Evolutionary conservation across 768 basidiomycete genomes (phyloP), one percentile per base, ranked within the genome.

Genomic region (Asterophora lycoperdoides): DNA sequence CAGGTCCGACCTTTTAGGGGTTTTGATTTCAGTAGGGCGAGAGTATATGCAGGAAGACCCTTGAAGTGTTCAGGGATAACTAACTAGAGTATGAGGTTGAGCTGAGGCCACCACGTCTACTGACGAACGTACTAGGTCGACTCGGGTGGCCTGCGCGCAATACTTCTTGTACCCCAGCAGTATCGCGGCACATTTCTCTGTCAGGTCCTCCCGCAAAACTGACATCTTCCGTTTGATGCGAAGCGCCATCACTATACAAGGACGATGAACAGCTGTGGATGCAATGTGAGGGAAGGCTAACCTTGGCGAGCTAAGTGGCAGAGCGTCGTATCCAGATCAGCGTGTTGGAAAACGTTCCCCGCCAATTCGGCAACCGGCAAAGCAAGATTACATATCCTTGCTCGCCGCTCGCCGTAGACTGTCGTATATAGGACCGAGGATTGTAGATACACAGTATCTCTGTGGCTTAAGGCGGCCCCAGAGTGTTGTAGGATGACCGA

Each of bases 21-120:
- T 64, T 96, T 95, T 44, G 80, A 80, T 71, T 99, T 99, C 39
- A 87, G 74, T 29, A 97, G 78, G 9, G 83, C 83, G 2, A 97
- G 73, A 3, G 80, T 79, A 62, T 85, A 93, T 14, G 92, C 73
- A 0, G 93, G 91, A 36, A 98, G 76, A 1, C 86, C 77, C 60
- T 86, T 85, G 74, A 93, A 93, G 0, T 88, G 85, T 67, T 98
- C 96, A 5, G 96, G 96, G 19, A 99, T 81, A 52, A 99, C 88
- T 53, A 99, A 68, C 95, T 99, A 10, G 49, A 42, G 33, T 56
- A 37, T 52, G 57, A 50, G 17, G 43, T 29, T 41, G 36, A 53
- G 19, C 26, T 34, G 8, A 49, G 19, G 19, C 8, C 33, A 26
- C 30, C 26, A 23, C 10, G 41, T 14, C 34, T 32, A 39, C 18